phyloP scores from a whole-genome alignment of 2,329 filamentous ascomycete species.

The Cadophora sp. region DNA sequence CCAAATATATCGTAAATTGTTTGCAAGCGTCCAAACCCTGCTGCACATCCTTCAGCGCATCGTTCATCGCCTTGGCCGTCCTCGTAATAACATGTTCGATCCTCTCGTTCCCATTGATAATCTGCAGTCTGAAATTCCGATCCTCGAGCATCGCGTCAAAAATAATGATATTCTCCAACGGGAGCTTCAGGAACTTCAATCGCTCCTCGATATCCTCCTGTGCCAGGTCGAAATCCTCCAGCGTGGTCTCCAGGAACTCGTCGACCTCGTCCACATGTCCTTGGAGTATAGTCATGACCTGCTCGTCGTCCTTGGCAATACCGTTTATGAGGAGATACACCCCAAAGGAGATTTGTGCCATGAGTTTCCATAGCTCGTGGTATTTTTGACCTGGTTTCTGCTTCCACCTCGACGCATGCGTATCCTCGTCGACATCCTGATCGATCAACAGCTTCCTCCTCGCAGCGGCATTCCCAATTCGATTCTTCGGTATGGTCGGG shows the following conservation, averaged over 20 bases:
- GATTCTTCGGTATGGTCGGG: constrained; percentile 58
- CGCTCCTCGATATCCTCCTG: constrained; percentile 80
- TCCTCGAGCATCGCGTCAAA: constrained; percentile 92
- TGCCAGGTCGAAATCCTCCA: constrained; percentile 84
- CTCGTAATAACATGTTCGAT: constrained; percentile 89
- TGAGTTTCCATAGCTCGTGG: constrained; percentile 88
- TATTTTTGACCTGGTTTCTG: constrained; percentile 77
- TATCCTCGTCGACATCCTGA: constrained; percentile 69
- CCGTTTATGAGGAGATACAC: constrained; percentile 86
- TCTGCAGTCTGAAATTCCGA: constrained; percentile 78
- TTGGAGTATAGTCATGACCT: constrained; percentile 89
- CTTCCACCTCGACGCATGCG: constrained; percentile 78
- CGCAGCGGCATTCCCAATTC: constrained; percentile 61
- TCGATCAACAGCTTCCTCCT: constrained; percentile 73
- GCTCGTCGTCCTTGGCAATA: constrained; percentile 85
- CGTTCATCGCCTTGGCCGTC: constrained; percentile 77
- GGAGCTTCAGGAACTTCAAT: constrained; percentile 79
- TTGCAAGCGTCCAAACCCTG: constrained; percentile 79
- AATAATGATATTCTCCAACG: constrained; percentile 79
- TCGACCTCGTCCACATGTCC: constrained; percentile 94
- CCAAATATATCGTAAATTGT: constrained; percentile 79
- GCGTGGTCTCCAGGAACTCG: constrained; percentile 83
- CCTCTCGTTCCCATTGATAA: constrained; percentile 86
- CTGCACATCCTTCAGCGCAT: constrained; percentile 78
- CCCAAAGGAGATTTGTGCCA: constrained; percentile 92